Evolutionary conservation across 2,329 filamentous ascomycete species (phyloP).

Genomic region (Pseudogymnoascus sp.): DNA sequence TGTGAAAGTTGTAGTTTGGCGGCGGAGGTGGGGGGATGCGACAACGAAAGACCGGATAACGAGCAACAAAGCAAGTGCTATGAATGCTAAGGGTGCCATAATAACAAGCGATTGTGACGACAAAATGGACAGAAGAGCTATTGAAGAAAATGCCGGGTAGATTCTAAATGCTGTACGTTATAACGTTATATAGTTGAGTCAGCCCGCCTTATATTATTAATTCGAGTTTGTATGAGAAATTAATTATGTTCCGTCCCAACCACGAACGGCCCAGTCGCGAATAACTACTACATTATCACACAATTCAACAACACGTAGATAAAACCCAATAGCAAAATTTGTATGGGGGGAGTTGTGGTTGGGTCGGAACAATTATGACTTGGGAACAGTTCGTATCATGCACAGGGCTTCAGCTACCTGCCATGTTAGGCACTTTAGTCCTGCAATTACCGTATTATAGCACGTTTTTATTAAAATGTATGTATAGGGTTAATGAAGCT

Average conservation of each 20-base stretch:
- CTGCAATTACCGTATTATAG: neutral
- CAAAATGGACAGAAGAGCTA: neutral
- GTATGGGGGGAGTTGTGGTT: no score
- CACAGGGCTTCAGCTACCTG: neutral
- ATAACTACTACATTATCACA: no score
- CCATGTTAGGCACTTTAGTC: neutral
- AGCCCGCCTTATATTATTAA: neutral
- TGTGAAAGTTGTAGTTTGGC: constrained; percentile 20
- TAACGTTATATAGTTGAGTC: neutral
- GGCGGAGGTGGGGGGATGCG: constrained; percentile 9
- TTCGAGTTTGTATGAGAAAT: neutral
- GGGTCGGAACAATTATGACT: neutral
- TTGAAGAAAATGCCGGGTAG: neutral
- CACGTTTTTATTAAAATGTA: neutral
- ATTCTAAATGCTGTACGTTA: neutral
- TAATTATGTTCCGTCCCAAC: neutral
- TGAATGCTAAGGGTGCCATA: neutral
- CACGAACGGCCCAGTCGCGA: no score
- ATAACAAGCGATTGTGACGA: neutral
- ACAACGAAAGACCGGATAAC: neutral
- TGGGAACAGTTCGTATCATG: neutral
- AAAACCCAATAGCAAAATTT: no score
- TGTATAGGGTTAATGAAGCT: neutral
- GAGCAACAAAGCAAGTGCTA: neutral
- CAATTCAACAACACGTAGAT: no score